Evolutionary conservation across 306 rosid species (phyloP), one percentile per base, ranked within the genome.

Genomic region (Elaeagnus macrophylla): DNA sequence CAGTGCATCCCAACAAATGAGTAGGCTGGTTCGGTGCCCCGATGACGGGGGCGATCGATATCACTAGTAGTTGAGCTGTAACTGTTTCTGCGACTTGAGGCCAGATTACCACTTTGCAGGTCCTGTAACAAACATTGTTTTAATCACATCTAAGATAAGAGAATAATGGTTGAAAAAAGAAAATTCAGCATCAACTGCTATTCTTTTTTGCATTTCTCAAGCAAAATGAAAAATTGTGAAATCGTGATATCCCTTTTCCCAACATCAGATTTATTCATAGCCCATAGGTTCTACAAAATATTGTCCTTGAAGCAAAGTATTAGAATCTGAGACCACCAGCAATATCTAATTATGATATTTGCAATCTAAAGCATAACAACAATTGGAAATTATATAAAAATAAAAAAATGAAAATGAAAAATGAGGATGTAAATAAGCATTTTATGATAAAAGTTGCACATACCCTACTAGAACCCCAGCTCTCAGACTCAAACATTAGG

Each of bases 1-100:
- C 94, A 91, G 62, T 91, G 97, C 97, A 90, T 86, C 78, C 97
- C 97, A 6, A 83, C 84, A 54, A 90, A 90, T 9, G 97, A 90
- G 77, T 90, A 90, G 38, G 94, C 94, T 72, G 79, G 81, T 61
- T 90, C 97, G 53, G 50, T 73, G 56, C 68, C 77, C 9, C 59
- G 80, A 32, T 57, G 72, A 58, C 58, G 80, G 19, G 84, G 81
- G 64, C 56, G 86, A 67, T 80, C 86, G 25, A 55, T 70, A 72
- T 81, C 94, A 76, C 95, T 81, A 66, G 64, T 73, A 76, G 37
- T 83, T 65, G 95, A 90, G 65, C 84, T 69, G 70, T 80, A 86
- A 76, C 97, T 89, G 40, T 80, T 52, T 72, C 97, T 81, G 51
- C 62, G 88, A 72, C 77, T 79, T 46, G 83, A 76, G 67, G 68